phyloP scores from a whole-genome alignment of 2,329 filamentous ascomycete genomes.

The Podosphaera fusca region DNA sequence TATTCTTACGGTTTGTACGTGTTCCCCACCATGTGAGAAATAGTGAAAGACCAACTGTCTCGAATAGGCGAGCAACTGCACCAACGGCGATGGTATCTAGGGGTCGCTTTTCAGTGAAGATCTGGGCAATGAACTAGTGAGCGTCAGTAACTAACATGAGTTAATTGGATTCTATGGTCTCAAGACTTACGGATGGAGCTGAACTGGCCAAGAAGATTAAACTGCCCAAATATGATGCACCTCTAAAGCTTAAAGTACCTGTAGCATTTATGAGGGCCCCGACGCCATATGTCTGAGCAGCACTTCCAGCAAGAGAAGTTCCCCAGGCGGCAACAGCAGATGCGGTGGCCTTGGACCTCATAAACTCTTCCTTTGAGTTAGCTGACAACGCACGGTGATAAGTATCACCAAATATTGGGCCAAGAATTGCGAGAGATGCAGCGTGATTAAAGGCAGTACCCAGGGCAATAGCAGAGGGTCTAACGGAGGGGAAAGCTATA shows the following conservation, averaged over 20 bases:
- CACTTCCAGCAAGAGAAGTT: slow-evolving; percentile 71
- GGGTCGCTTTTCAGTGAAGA: slow-evolving; percentile 79
- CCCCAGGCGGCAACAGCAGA: slow-evolving; percentile 76
- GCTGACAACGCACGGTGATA: slow-evolving; percentile 80
- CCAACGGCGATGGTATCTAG: slow-evolving; percentile 76
- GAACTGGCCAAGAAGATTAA: slow-evolving; percentile 82
- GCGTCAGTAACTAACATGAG: slow-evolving; percentile 2
- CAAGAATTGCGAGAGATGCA: slow-evolving; percentile 66
- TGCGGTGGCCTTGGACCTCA: slow-evolving; percentile 77
- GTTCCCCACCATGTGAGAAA: slow-evolving; percentile 98
- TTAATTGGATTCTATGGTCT: neutral
- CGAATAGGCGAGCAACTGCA: slow-evolving; percentile 60
- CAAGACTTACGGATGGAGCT: slow-evolving; percentile 57
- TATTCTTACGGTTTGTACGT: slow-evolving; percentile 28
- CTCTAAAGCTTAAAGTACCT: slow-evolving; percentile 88
- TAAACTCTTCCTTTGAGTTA: slow-evolving; percentile 91
- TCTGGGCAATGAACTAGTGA: slow-evolving; percentile 54
- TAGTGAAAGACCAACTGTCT: slow-evolving; percentile 77
- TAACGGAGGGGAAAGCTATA: slow-evolving; percentile 51
- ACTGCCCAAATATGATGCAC: slow-evolving; percentile 74
- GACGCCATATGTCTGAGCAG: slow-evolving; percentile 72
- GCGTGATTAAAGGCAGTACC: slow-evolving; percentile 92
- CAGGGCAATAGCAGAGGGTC: slow-evolving; percentile 92
- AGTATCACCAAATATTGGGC: slow-evolving; percentile 78
- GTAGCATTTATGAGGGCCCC: slow-evolving; percentile 85